These are phyloP conservation scores for Nicotiana obtusifolia DNA, from an alignment of 257 asterid species.

Conservation along the genomic window DNA sequence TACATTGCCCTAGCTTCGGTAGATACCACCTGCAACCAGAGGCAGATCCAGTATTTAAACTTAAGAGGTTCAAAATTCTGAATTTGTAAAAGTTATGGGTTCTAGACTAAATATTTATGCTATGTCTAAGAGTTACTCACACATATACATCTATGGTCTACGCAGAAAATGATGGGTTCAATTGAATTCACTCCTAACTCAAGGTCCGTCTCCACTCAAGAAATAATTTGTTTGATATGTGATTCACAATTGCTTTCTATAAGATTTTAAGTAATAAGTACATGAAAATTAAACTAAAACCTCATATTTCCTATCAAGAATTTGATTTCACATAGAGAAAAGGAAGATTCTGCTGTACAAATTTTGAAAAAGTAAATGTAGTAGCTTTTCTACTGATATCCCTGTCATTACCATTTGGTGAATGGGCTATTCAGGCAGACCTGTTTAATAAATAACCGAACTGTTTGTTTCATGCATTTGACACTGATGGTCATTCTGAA, in stretches of 20 bases:
- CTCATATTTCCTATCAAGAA: background rate
- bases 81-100: background rate
- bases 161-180: background rate
- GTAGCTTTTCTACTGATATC: background rate
- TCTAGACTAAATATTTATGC: background rate
- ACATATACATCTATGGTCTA: background rate
- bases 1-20: slow-evolving; percentile 86
- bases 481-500: background rate
- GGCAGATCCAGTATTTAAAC: background rate
- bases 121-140: background rate
- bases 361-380: background rate
- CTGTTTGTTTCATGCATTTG: background rate
- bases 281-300: background rate
- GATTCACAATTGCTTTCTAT: background rate
- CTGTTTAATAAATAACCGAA: background rate
- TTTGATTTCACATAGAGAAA: background rate
- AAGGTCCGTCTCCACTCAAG: background rate
- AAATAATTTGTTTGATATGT: background rate
- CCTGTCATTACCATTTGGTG: background rate
- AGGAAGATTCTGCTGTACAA: background rate
- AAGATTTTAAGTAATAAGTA: background rate
- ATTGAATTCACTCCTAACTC: background rate
- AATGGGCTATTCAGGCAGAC: background rate
- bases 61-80: background rate
- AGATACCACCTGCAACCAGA: slow-evolving; percentile 58